These are phyloP conservation scores for Starmerella vitae DNA, from an alignment of 805 yeast species.

Conservation along the genomic window DNA sequence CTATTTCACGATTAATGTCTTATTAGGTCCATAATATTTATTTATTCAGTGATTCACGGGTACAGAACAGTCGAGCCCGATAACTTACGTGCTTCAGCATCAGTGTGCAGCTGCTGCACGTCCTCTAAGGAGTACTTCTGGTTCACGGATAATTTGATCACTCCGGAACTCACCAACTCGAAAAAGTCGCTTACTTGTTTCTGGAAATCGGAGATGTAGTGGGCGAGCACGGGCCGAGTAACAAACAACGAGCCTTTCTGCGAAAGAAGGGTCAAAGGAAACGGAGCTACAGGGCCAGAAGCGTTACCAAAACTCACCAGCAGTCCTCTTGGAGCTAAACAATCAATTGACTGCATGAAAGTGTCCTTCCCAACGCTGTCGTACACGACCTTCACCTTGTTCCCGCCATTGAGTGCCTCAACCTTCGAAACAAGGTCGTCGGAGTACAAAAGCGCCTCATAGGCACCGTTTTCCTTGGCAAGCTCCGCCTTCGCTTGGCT, in stretches of 20 bases:
- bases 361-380: conserved; percentile 48
- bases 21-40: no score
- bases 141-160: conserved; percentile 33
- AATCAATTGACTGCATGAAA: conserved; percentile 46
- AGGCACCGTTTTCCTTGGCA: conserved; percentile 67
- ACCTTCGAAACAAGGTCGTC: conserved; percentile 26
- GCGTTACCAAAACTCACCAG: conserved; percentile 74
- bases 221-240: conserved; percentile 47
- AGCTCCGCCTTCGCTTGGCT: conserved; percentile 52
- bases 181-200: conserved; percentile 13
- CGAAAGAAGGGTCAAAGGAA: conserved; percentile 36
- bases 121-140: conserved; percentile 45
- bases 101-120: conserved; percentile 44
- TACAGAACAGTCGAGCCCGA: conserved; percentile 34
- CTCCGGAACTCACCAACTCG: conserved; percentile 24
- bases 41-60: no score
- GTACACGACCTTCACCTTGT: conserved; percentile 26
- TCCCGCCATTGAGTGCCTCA: conserved; percentile 24
- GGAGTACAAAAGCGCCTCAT: conserved; percentile 39
- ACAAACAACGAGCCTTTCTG: conserved; percentile 49
- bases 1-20: no score
- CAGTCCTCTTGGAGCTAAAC: conserved; percentile 53
- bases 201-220: conserved; percentile 36
- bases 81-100: conserved; percentile 51
- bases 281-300: conserved; percentile 67